phyloP scores from a whole-genome alignment of 306 rosid species.

The Arachis stenosperma region DNA sequence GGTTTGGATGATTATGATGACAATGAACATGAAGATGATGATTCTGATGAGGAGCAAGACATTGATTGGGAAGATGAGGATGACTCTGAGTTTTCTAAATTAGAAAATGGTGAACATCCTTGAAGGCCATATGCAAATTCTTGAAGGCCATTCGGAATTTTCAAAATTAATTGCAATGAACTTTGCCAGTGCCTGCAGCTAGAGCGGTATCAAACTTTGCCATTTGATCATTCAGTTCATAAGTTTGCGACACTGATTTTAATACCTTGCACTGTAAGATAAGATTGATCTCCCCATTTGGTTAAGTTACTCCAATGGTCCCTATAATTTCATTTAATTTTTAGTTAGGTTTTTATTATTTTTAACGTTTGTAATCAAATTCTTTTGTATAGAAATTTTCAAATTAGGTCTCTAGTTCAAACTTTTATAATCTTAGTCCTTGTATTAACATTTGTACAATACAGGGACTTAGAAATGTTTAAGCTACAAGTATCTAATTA shows the following conservation, averaged over 20 bases:
- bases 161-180: slow-evolving; percentile 24
- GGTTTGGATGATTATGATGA: slow-evolving; percentile 43
- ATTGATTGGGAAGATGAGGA: slow-evolving; percentile 47
- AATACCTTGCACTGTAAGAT: not conserved
- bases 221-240: slow-evolving; percentile 26
- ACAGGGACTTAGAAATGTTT: too few relatives aligned
- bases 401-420: too few relatives aligned
- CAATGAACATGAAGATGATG: slow-evolving; percentile 15
- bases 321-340: too few relatives aligned
- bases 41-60: slow-evolving; percentile 30
- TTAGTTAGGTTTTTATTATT: too few relatives aligned
- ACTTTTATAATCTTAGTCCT: too few relatives aligned
- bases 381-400: too few relatives aligned
- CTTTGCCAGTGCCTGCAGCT: slow-evolving; percentile 32
- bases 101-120: slow-evolving; percentile 24
- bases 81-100: slow-evolving; percentile 35
- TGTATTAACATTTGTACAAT: too few relatives aligned
- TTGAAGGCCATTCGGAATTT: slow-evolving; percentile 32
- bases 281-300: not conserved
- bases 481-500: too few relatives aligned
- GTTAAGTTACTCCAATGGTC: too few relatives aligned
- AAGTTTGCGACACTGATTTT: not conserved
- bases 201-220: slow-evolving; percentile 38
- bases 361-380: too few relatives aligned
- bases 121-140: slow-evolving; percentile 36